Conservation (phyloP, 176 grass and related monocot genomes). For the Oryza meridionalis region DNA sequence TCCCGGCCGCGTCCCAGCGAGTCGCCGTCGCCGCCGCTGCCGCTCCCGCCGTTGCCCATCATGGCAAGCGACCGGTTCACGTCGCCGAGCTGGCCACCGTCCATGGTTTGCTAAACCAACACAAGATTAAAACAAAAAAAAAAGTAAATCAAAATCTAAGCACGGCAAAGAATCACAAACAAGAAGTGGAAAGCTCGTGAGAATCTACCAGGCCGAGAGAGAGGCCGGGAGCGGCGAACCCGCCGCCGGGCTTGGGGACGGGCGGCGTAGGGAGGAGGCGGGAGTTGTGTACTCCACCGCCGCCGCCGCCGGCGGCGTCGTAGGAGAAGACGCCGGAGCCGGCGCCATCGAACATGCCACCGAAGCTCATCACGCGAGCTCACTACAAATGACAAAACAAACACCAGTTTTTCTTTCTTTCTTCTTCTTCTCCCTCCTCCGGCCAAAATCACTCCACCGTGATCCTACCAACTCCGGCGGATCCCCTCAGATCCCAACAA, state of each 20-base stretch:
- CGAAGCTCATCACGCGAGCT: constrained; percentile 76
- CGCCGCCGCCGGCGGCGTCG: constrained; percentile 35
- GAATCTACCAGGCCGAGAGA: constrained; percentile 81
- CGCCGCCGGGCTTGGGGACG: constrained; percentile 36
- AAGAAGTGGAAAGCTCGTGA: not conserved
- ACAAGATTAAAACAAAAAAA: not conserved
- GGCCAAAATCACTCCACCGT: constrained; percentile 33
- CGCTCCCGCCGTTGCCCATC: constrained; percentile 46
- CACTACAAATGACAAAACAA: not conserved
- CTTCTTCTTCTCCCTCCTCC: not conserved
- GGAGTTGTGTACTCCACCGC: constrained; percentile 41
- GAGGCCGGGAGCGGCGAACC: constrained; percentile 62
- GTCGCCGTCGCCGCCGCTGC: constrained; percentile 59
- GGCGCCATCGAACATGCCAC: constrained; percentile 80
- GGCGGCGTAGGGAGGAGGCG: constrained; percentile 42
- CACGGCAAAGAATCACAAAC: not conserved
- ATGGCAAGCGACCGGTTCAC: constrained; percentile 32
- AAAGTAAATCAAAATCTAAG: not conserved
- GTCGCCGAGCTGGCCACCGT: constrained; percentile 53
- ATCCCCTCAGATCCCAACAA: constrained; percentile 53
- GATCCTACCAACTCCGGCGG: constrained; percentile 26
- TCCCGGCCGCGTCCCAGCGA: constrained; percentile 65
- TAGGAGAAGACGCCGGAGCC: constrained; percentile 72
- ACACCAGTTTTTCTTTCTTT: not conserved
- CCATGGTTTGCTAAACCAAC: constrained; percentile 57